Evolutionary conservation across 1,139 yeast genomes (phyloP).

Genomic region (Hyphopichia buzzinii): DNA sequence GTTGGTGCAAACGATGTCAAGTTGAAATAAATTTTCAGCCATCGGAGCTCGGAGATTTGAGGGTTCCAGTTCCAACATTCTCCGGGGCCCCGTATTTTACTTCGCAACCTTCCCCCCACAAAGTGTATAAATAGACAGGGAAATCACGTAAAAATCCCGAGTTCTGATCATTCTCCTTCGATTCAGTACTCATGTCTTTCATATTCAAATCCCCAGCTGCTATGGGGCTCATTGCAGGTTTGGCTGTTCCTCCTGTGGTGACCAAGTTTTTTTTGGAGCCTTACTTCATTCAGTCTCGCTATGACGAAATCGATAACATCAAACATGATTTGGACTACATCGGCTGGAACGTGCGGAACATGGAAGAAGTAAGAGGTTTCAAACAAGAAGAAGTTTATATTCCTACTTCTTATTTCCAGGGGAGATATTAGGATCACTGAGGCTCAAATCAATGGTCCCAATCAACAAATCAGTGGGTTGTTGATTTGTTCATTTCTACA

Average conservation of each 20-base stretch:
- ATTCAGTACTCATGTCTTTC: constrained; percentile 6
- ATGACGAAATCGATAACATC: constrained; percentile 31
- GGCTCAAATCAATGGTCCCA: neutral
- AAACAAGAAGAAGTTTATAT: constrained; percentile 28
- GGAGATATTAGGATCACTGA: constrained; percentile 10
- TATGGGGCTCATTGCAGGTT: constrained; percentile 28
- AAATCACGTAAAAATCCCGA: neutral
- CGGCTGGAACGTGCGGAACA: constrained; percentile 38
- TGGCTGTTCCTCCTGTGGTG: constrained; percentile 28
- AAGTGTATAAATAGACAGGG: no score
- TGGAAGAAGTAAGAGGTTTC: constrained; percentile 31
- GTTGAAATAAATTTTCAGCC: no score
- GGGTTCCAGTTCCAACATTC: neutral
- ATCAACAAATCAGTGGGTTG: neutral
- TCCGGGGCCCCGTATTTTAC: neutral
- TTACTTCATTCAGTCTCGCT: constrained; percentile 19
- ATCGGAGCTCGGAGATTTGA: neutral
- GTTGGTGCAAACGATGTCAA: no score
- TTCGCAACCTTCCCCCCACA: neutral
- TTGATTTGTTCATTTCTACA: no score
- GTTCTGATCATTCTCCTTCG: neutral
- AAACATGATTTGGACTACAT: constrained; percentile 34
- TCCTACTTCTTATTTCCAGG: constrained; percentile 29
- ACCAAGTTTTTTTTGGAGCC: constrained; percentile 29
- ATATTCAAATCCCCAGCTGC: constrained; percentile 9